Evolutionary conservation across 768 basidiomycete genomes (phyloP), one percentile per base, ranked within the genome.

Genomic region (Lentinula sp.): DNA sequence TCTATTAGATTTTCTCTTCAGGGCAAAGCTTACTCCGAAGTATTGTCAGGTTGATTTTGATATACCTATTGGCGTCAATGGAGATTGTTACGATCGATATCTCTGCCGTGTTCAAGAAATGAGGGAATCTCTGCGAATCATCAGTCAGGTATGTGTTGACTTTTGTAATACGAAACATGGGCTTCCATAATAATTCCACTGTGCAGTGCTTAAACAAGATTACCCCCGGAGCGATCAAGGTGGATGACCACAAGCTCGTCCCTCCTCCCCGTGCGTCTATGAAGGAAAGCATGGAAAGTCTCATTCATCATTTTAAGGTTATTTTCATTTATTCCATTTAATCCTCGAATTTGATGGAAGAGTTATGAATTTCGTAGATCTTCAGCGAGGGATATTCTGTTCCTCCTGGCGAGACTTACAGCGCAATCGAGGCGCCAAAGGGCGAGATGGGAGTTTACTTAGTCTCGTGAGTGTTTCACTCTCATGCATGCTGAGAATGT

Each of bases 361-460:
- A 13, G 1, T 49, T 10, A 16, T 62, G 20, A 61, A 10, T 33
- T 37, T 32, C 15, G 60, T 46, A 93, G 92, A 83, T 97, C 67
- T 98, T 94, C 79, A 92, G 90, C 57, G 96, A 98, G 74, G 96
- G 96, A 12, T 98, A 92, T 77, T 91, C 92, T 28, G 96, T 98
- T 32, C 97, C 97, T 16, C 91, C 93, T 16, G 91, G 91, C 20
- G 95, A 98, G 77, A 98, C 96, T 0, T 98, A 99, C 79, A 86
- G 85, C 54, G 96, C 96, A 2, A 98, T 98, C 66, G 97, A 99
- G 76, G 96, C 96, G 7, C 96, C 96, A 49, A 98, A 99, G 77
- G 95, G 95, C 64, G 96, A 98, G 77, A 98, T 98, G 95, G 96
- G 82, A 66, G 96, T 99, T 50, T 99, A 95, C 78, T 87, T 99